These are phyloP conservation scores for Saturnispora gosingensis DNA, from an alignment of 805 yeast genomes.

Conservation along the genomic window DNA sequence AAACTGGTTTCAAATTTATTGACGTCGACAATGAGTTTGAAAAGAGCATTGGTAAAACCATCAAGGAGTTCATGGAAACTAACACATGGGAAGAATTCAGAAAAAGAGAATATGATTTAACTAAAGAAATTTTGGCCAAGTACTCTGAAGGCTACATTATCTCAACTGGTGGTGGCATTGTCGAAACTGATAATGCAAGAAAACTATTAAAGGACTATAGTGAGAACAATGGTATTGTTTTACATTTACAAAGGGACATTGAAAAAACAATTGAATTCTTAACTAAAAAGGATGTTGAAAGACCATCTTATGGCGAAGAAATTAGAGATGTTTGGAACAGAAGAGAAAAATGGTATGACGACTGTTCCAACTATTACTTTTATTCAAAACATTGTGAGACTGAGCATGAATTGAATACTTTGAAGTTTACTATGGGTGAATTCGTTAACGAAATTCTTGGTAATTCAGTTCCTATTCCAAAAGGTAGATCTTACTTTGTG, in stretches of 20 bases:
- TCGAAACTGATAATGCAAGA: conserved; percentile 67
- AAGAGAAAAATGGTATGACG: conserved; percentile 70
- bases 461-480: conserved; percentile 31
- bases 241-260: conserved; percentile 84
- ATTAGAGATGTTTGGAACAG: conserved; percentile 75
- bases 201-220: conserved; percentile 46
- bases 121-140: conserved; percentile 38
- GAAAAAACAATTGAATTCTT: conserved; percentile 71
- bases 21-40: conserved; percentile 77
- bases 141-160: conserved; percentile 49
- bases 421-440: conserved; percentile 49
- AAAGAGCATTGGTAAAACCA: conserved; percentile 36
- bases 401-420: conserved; percentile 42
- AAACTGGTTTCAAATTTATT: conserved; percentile 55
- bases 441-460: conserved; percentile 62
- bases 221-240: conserved; percentile 62
- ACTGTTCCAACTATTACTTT: conserved; percentile 70
- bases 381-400: conserved; percentile 64
- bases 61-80: conserved; percentile 50
- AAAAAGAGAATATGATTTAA: conserved; percentile 47
- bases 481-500: conserved; percentile 53
- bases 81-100: conserved; percentile 90
- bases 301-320: conserved; percentile 84
- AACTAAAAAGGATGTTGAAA: conserved; percentile 58
- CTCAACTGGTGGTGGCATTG: conserved; percentile 96